Evolutionary conservation across 129 eudicot species (phyloP).

Genomic region (Calendula officinalis): DNA sequence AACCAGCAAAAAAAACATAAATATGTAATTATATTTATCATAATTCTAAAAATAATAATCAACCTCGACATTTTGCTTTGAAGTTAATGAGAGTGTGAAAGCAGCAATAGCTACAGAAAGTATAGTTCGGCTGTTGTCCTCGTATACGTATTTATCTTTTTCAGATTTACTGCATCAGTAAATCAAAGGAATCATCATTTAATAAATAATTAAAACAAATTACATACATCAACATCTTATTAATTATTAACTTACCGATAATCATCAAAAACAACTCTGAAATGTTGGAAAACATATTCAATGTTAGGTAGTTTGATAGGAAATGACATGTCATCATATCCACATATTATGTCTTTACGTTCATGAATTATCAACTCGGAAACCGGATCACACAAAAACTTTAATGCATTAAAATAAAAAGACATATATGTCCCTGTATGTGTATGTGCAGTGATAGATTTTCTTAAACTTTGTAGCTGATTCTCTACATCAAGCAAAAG

Average conservation of each 20-base stretch:
- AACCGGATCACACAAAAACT: conserved; percentile 66
- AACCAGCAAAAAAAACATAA: conserved; percentile 20
- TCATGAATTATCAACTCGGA: conserved; percentile 53
- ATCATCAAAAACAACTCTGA: conserved; percentile 36
- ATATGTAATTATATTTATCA: not conserved
- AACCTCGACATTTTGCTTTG: conserved; percentile 56
- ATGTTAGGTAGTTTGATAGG: conserved; percentile 35
- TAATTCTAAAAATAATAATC: not conserved
- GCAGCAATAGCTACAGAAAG: conserved; percentile 62
- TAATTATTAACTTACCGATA: conserved; percentile 41
- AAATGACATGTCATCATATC: conserved; percentile 30
- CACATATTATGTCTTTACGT: conserved; percentile 51
- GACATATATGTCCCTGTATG: conserved; percentile 24
- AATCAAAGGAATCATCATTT: conserved; percentile 8
- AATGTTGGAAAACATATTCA: conserved; percentile 50
- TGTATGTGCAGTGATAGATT: conserved; percentile 11
- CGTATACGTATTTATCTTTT: conserved; percentile 42
- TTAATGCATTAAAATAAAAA: conserved; percentile 56
- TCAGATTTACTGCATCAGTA: conserved; percentile 44
- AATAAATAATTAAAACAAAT: conserved; percentile 13
- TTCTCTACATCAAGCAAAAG: conserved; percentile 41
- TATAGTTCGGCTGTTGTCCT: conserved; percentile 46
- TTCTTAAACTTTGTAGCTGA: conserved; percentile 37
- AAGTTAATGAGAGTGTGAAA: conserved; percentile 56
- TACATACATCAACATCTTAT: conserved; percentile 16